A percentile compares a stretch with the other conserved stretches of the same genome.
These are phyloP conservation scores for Piper betle DNA, from an alignment of 164 flowering plant species.

Conservation along the genomic window DNA sequence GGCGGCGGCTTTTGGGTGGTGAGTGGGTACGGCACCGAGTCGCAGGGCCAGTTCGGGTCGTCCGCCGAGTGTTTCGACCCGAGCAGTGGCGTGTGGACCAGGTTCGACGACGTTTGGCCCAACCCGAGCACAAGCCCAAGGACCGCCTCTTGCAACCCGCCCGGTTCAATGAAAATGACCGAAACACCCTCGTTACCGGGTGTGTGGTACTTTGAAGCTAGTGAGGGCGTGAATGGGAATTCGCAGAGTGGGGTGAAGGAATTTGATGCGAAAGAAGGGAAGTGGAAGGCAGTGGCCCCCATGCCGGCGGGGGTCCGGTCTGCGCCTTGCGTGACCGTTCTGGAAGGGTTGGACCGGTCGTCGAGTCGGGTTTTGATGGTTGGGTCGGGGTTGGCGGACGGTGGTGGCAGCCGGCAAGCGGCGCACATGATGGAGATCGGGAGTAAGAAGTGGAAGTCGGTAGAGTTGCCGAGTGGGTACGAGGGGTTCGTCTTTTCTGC, in stretches of 20 bases:
- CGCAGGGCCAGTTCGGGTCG: conserved; percentile 18
- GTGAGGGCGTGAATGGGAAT: not conserved
- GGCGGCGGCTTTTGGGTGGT: conserved; percentile 18
- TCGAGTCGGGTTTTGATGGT: conserved; percentile 6
- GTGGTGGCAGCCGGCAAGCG: not conserved
- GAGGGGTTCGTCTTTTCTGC: conserved; percentile 9
- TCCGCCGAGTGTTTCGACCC: conserved; percentile 22
- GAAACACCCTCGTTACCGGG: not conserved
- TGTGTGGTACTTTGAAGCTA: not conserved
- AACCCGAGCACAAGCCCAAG: conserved; percentile 6
- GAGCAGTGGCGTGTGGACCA: conserved; percentile 5
- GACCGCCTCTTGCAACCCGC: not conserved
- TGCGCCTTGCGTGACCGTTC: conserved; percentile 1
- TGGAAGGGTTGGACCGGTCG: not conserved
- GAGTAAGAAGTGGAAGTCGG: conserved; percentile 5
- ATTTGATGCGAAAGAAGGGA: conserved; percentile 2
- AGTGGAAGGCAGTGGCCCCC: conserved; percentile 4
- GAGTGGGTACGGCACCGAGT: conserved; percentile 26
- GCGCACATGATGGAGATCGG: conserved; percentile 3
- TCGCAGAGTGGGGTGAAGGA: conserved; percentile 5
- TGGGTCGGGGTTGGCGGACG: not conserved
- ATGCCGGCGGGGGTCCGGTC: conserved; percentile 4
- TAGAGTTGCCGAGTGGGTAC: conserved; percentile 6
- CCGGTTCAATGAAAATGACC: not conserved
- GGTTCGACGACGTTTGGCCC: conserved; percentile 10